Evolutionary conservation across 2,329 filamentous ascomycete species (phyloP).

Genomic region (Colletotrichum melonis): DNA sequence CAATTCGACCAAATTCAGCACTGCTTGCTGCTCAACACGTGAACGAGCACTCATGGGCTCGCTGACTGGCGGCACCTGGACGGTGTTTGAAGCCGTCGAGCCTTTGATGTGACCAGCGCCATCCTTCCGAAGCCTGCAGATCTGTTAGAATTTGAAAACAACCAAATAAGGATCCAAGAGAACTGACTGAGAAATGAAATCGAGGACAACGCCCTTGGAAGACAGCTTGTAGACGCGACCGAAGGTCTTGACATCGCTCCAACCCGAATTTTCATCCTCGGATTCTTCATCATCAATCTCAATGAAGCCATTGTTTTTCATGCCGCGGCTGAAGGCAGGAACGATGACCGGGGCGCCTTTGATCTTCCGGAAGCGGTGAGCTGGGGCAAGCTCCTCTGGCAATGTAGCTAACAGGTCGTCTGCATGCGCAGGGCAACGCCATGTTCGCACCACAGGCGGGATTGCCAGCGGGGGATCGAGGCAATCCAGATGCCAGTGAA

Average conservation of each 20-base stretch:
- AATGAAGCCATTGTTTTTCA: conserved; percentile 77
- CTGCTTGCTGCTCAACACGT: conserved; percentile 74
- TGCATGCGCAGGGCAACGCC: conserved; percentile 89
- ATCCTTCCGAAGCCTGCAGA: conserved; percentile 48
- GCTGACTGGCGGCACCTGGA: conserved; percentile 32
- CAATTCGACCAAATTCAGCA: conserved; percentile 71
- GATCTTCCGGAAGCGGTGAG: conserved; percentile 71
- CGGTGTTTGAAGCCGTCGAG: conserved; percentile 33
- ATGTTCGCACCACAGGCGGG: conserved; percentile 80
- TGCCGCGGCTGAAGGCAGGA: conserved; percentile 70
- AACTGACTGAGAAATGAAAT: conserved; percentile 76
- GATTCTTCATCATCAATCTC: conserved; percentile 75
- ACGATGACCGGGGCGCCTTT: conserved; percentile 64
- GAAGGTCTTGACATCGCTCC: conserved; percentile 69
- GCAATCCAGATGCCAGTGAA: conserved; percentile 94
- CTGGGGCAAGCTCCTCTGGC: conserved; percentile 66
- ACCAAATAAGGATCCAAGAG: not conserved
- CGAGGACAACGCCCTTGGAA: conserved; percentile 73
- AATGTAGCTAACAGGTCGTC: conserved; percentile 77
- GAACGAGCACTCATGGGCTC: conserved; percentile 54
- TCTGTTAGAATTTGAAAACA: conserved; percentile 28
- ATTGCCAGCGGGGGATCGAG: conserved; percentile 85
- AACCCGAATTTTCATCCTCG: conserved; percentile 64
- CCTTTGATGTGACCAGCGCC: conserved; percentile 51
- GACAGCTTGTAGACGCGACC: conserved; percentile 75